Percentiles rank a stretch among this genome's conserved stretches.
phyloP scores from a whole-genome alignment of 306 rosid species.

The Lablab purpureus region DNA sequence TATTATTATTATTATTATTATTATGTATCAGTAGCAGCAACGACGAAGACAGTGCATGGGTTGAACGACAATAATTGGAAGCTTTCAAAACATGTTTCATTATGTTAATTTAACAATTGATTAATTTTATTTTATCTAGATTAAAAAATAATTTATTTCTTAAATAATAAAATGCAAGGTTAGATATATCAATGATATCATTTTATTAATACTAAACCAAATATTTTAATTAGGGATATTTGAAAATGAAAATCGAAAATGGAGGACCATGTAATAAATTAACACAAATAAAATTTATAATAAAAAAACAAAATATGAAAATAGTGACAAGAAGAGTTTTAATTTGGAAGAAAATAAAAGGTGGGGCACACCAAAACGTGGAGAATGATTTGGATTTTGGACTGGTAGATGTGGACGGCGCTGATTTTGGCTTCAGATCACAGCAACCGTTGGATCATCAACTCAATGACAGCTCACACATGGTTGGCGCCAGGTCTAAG shows the following conservation, averaged over 20 bases:
- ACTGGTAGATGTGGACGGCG: conserved; percentile 44
- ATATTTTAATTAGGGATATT: not conserved
- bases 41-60: not conserved
- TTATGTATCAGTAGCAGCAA: not conserved
- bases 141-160: no score
- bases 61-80: not conserved
- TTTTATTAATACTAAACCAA: no score
- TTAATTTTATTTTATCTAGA: no score
- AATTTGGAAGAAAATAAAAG: not conserved
- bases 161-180: no score
- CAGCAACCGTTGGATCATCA: conserved; percentile 50
- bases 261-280: not conserved
- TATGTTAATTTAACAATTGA: not conserved
- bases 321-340: not conserved
- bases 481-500: conserved; percentile 59
- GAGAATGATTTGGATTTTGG: conserved; percentile 51
- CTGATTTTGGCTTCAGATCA: not conserved
- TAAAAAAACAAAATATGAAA: not conserved
- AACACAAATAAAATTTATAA: not conserved
- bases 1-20: not conserved
- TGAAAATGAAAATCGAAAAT: not conserved
- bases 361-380: conserved; percentile 52
- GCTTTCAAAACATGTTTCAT: not conserved
- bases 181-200: no score
- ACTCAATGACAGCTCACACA: conserved; percentile 79